Evolutionary conservation across 331 rosid species (phyloP).

Genomic region (Malus hybrid): DNA sequence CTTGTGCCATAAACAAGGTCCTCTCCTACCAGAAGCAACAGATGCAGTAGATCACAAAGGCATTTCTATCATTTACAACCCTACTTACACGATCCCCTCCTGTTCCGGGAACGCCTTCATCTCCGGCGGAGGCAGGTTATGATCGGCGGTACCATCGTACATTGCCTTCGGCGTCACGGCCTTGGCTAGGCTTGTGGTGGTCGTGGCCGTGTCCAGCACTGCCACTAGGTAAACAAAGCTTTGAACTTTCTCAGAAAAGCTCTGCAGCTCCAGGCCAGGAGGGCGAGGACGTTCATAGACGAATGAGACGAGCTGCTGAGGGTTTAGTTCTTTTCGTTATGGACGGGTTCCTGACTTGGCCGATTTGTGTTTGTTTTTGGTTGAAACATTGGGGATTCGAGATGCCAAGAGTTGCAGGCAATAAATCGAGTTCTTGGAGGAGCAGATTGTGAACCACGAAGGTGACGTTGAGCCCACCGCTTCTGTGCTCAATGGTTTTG

Average conservation of each 20-base stretch:
- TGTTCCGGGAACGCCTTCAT: slow-evolving; percentile 29
- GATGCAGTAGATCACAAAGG: slow-evolving; percentile 19
- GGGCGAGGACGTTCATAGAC: slow-evolving; percentile 51
- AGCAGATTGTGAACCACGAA: slow-evolving; percentile 84
- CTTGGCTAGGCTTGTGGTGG: slow-evolving; percentile 54
- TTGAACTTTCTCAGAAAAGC: not conserved
- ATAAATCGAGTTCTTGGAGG: slow-evolving; percentile 83
- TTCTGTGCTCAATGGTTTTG: slow-evolving; percentile 75
- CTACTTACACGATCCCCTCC: slow-evolving; percentile 52
- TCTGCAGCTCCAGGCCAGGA: slow-evolving; percentile 57
- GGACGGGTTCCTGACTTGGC: slow-evolving; percentile 51
- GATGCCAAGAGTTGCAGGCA: slow-evolving; percentile 58
- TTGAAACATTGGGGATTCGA: slow-evolving; percentile 41
- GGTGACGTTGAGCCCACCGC: slow-evolving; percentile 78
- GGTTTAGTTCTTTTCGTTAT: slow-evolving; percentile 31
- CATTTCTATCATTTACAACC: slow-evolving; percentile 16
- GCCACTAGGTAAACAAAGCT: slow-evolving; percentile 51
- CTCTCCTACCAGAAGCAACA: not conserved
- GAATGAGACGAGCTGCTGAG: slow-evolving; percentile 51
- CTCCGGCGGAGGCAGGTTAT: slow-evolving; percentile 38
- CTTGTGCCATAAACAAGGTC: too few relatives aligned
- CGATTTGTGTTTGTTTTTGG: slow-evolving; percentile 41
- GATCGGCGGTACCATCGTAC: slow-evolving; percentile 27
- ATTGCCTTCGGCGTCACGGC: slow-evolving; percentile 55
- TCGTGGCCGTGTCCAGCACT: slow-evolving; percentile 43